Evolutionary conservation across 1,284 basidiomycete species (phyloP).

Genomic region (Fomitopsis betulina): DNA sequence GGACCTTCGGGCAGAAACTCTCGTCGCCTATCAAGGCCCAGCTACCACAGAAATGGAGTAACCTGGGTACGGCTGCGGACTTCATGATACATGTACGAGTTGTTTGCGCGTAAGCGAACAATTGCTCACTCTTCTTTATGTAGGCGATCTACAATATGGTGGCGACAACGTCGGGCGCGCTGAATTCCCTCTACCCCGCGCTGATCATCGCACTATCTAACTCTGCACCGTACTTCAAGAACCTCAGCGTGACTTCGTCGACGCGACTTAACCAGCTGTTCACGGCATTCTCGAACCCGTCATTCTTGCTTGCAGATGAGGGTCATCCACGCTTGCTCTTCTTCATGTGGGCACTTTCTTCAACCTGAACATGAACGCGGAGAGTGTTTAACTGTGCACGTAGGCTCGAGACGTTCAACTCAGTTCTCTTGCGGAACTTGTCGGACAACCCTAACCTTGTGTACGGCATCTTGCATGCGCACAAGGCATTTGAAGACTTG

Average conservation of each 20-base stretch:
- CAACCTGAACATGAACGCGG: neutral
- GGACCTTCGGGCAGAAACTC: constrained; percentile 67
- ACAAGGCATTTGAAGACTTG: constrained; percentile 82
- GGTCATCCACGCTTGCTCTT: constrained; percentile 89
- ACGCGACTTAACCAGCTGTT: constrained; percentile 85
- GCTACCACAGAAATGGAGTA: constrained; percentile 72
- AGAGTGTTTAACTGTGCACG: constrained; percentile 2
- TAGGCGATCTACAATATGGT: constrained; percentile 86
- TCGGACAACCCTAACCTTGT: constrained; percentile 83
- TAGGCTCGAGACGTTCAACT: constrained; percentile 90
- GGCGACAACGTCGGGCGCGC: constrained; percentile 78
- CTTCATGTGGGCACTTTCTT: constrained; percentile 59
- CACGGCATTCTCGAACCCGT: constrained; percentile 83
- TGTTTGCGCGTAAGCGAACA: neutral
- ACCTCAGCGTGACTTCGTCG: constrained; percentile 78
- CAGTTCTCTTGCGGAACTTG: constrained; percentile 68
- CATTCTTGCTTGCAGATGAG: constrained; percentile 89
- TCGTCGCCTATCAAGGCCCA: constrained; percentile 57
- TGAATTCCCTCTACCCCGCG: constrained; percentile 87
- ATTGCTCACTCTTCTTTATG: neutral
- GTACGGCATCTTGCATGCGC: constrained; percentile 80
- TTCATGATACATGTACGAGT: constrained; percentile 75
- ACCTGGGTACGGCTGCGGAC: constrained; percentile 74
- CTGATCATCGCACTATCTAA: constrained; percentile 89
- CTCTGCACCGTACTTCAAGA: constrained; percentile 80